A percentile compares a stretch with the other conserved stretches of the same genome.
Evolutionary conservation across 257 asterid genomes (phyloP).

Genomic region (Petunia axillaris): DNA sequence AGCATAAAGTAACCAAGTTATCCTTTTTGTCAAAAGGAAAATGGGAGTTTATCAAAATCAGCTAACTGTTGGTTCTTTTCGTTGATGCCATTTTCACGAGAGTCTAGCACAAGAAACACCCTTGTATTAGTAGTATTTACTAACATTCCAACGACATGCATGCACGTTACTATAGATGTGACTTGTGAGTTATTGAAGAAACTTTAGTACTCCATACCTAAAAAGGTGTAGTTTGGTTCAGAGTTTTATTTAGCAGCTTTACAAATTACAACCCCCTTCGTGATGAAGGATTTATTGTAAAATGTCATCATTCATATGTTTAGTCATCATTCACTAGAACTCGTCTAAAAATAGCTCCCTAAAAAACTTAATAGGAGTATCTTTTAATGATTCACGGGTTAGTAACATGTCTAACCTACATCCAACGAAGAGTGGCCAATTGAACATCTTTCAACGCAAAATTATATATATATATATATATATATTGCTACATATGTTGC

Average conservation of each 20-base stretch:
- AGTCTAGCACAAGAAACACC: background rate
- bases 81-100: background rate
- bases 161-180: background rate
- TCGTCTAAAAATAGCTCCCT: background rate
- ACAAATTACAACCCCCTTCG: background rate
- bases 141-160: background rate
- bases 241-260: background rate
- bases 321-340: background rate
- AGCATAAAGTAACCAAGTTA: constrained; percentile 15
- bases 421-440: background rate
- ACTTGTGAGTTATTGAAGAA: background rate
- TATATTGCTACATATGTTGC: no score
- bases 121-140: no score
- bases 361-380: background rate
- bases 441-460: no score
- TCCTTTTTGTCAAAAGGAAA: background rate
- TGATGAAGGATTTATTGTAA: background rate
- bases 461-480: no score
- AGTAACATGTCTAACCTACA: no score
- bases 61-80: background rate
- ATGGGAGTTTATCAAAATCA: background rate
- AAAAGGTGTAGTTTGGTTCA: background rate
- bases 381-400: background rate
- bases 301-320: background rate
- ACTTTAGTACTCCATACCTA: background rate